Conservation (phyloP, 768 basidiomycete genomes). For the Favolaschia claudopus region DNA sequence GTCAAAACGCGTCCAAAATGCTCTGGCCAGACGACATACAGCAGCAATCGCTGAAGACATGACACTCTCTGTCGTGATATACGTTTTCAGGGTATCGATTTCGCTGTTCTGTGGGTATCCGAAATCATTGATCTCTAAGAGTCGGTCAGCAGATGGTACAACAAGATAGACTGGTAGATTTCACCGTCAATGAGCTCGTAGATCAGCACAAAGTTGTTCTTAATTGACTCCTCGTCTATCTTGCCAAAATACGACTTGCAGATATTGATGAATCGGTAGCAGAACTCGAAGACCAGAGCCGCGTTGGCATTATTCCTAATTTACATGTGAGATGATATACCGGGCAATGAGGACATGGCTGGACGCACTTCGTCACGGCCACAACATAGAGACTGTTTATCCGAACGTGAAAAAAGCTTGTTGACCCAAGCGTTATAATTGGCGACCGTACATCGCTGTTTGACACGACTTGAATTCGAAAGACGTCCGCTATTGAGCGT, state of each 20-base stretch:
- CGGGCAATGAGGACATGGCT: background rate
- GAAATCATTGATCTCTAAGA: conserved; percentile 92
- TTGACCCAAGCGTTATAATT: conserved; percentile 96
- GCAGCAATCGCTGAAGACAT: conserved; percentile 86
- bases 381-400: conserved; percentile 96
- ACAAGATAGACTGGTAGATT: conserved; percentile 31
- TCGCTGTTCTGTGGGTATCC: conserved; percentile 99
- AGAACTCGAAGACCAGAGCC: conserved; percentile 96
- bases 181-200: conserved; percentile 97
- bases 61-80: conserved; percentile 97
- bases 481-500: conserved; percentile 96
- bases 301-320: conserved; percentile 95
- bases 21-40: conserved; percentile 52
- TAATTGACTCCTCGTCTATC: conserved; percentile 96
- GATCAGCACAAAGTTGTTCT: conserved; percentile 98
- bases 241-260: conserved; percentile 97
- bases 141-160: background rate
- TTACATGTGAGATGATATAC: background rate
- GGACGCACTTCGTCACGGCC: conserved; percentile 89
- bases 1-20: background rate
- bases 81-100: conserved; percentile 95
- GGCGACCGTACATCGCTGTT: conserved; percentile 97
- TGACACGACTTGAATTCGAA: conserved; percentile 98
- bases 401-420: conserved; percentile 98
- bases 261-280: conserved; percentile 95